Base-by-base conservation (phyloP, 1,139 yeast genomes). In the Candida labiduridarum region DNA sequence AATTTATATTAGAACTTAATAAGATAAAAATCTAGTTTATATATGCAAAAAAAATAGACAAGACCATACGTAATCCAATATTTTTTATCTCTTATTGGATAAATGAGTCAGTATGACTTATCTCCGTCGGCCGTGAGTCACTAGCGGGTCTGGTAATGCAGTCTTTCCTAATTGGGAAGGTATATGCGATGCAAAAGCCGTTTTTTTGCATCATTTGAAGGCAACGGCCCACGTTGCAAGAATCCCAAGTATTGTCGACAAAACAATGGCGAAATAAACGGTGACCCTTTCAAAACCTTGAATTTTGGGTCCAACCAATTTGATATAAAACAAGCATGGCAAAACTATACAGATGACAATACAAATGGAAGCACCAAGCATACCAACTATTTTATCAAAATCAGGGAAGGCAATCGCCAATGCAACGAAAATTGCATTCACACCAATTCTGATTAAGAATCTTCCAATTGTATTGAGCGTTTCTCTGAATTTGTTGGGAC, bases 361-460 rank as follows among this genome's bases (percentile, higher is more conserved):
- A 56, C 86, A 81, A 49, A 82, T 73, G 2, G 84, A 78, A 1
- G 85, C 79, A 7, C 87, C 87, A 55, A 81, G 64, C 44, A 82
- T 71, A 1, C 85, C 85, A 49, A 82, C 75, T 46, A 82, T 75
- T 52, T 74, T 74, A 57, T 82, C 87, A 58, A 82, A 82, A 51
- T 81, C 85, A 0, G 86, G 86, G 57, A 80, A 79, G n/a, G 76
- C 52, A 35, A 81, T 76, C 0, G 85, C 83, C 45, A 80, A 68
- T 1, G 61, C 50, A 9, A 82, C 84, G 59, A 82, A 80, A 53
- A 74, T 52, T 1, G 77, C 74, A 57, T 80, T 81, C 44, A 82
- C 85, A 2, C 75, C 77, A 6, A 81, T 59, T 50, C 80, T 66
- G 12, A 74, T 68, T 5, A 62, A 12, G 48, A 63, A 66, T 49